Evolutionary conservation across 202 grass and related monocot genomes (phyloP).

Genomic region (Bolboschoenoplectus hybrid): DNA sequence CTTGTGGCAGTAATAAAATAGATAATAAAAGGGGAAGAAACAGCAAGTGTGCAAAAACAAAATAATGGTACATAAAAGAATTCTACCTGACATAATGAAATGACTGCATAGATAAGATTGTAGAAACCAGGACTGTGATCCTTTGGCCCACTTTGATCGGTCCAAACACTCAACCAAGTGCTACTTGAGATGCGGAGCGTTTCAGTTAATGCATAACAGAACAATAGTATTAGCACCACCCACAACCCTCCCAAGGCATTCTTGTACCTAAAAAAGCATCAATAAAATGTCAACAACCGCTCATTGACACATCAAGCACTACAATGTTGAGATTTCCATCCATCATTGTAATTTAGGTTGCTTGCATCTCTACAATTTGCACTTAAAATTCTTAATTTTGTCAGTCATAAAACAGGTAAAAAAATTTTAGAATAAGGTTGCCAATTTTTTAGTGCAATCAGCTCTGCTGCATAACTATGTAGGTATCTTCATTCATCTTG

Average conservation of each 20-base stretch:
- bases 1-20: not conserved
- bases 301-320: constrained; percentile 31
- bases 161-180: constrained; percentile 97
- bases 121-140: constrained; percentile 72
- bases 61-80: not conserved
- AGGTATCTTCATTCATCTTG: constrained; percentile 1
- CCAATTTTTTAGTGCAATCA: not conserved
- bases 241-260: constrained; percentile 91
- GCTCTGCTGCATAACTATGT: not conserved
- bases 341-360: not conserved
- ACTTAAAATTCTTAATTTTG: not conserved
- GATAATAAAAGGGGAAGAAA: not conserved
- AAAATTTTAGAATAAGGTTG: constrained; percentile 10
- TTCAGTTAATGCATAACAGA: constrained; percentile 84
- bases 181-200: constrained; percentile 91
- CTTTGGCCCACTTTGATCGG: constrained; percentile 79
- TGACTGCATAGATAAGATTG: constrained; percentile 82
- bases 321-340: not conserved
- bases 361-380: constrained; percentile 24
- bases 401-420: constrained; percentile 1
- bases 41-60: not conserved
- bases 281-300: constrained; percentile 34
- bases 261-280: constrained; percentile 72
- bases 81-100: constrained; percentile 89
- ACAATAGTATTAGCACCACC: constrained; percentile 73